phyloP scores from a whole-genome alignment of 371 early-diverging fungal genomes.

The Syncephalastrum contaminatum region DNA sequence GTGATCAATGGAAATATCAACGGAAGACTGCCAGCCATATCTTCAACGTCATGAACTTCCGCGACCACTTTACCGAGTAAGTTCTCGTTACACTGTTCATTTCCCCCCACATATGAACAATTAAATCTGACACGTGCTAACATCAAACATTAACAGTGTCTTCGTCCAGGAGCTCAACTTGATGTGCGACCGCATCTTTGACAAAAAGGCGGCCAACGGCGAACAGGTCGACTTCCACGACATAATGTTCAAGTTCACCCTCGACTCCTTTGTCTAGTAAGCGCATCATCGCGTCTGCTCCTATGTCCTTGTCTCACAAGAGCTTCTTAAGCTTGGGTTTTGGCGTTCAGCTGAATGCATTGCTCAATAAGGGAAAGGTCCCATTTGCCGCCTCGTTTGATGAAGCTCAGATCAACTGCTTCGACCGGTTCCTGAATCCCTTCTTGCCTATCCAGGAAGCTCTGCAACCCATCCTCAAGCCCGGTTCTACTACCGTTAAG shows the following conservation, averaged over 20 bases:
- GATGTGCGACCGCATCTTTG: constrained; percentile 17
- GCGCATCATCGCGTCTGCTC: constrained; percentile 8
- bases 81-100: background rate
- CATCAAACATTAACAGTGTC: constrained; percentile 25
- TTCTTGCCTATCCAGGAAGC: constrained; percentile 34
- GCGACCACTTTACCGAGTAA: constrained; percentile 37
- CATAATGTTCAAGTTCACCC: constrained; percentile 37
- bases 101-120: no score
- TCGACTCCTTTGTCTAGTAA: constrained; percentile 51
- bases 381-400: constrained; percentile 8
- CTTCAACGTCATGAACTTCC: constrained; percentile 47
- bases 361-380: background rate
- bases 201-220: constrained; percentile 23
- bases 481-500: constrained; percentile 14
- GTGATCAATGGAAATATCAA: constrained; percentile 31
- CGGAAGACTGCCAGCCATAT: constrained; percentile 38
- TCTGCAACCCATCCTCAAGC: constrained; percentile 6
- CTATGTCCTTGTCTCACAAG: background rate
- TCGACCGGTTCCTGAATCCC: constrained; percentile 30
- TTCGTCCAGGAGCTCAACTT: constrained; percentile 35
- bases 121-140: background rate
- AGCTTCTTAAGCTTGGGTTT: background rate
- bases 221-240: constrained; percentile 29
- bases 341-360: constrained; percentile 2
- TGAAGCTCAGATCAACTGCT: constrained; percentile 11